Evolutionary conservation across 2,329 filamentous ascomycete species (phyloP).

Genomic region (Colletotrichum abscissum): DNA sequence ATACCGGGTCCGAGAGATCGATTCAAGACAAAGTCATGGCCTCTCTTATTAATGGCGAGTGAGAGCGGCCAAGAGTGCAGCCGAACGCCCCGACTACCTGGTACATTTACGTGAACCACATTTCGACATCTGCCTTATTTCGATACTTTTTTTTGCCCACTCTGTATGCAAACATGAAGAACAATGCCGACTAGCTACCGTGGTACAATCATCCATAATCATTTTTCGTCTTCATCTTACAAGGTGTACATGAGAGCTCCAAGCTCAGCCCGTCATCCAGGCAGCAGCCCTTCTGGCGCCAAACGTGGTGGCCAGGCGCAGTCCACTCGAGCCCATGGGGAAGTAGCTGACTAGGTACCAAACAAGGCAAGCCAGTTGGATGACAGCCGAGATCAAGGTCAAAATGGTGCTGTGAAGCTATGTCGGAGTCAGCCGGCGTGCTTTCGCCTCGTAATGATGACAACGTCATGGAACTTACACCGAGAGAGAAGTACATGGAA

Average conservation of each 20-base stretch:
- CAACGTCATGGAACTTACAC: slow-evolving; percentile 71
- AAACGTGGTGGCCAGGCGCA: slow-evolving; percentile 88
- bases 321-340: slow-evolving; percentile 91
- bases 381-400: slow-evolving; percentile 84
- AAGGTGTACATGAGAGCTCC: not conserved
- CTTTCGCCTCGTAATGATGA: slow-evolving; percentile 1
- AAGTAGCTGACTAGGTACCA: slow-evolving; percentile 99
- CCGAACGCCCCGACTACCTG: not conserved
- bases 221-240: not conserved
- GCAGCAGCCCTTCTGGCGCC: slow-evolving; percentile 85
- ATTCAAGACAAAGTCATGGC: not conserved
- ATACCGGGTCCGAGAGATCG: not conserved
- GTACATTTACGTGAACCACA: not conserved
- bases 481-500: slow-evolving; percentile 91
- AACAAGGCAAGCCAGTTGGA: slow-evolving; percentile 83
- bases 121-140: not conserved
- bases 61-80: not conserved
- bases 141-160: too few relatives aligned
- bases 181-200: not conserved
- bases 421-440: slow-evolving; percentile 39
- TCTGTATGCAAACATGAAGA: not conserved
- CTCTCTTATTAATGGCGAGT: not conserved
- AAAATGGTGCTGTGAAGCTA: slow-evolving; percentile 87
- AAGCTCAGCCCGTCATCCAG: slow-evolving; percentile 81
- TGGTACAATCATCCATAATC: not conserved